Evolutionary conservation across 2,329 filamentous ascomycete species (phyloP), one percentile per base, ranked within the genome.

Genomic region (Teratosphaeria epicoccoides): DNA sequence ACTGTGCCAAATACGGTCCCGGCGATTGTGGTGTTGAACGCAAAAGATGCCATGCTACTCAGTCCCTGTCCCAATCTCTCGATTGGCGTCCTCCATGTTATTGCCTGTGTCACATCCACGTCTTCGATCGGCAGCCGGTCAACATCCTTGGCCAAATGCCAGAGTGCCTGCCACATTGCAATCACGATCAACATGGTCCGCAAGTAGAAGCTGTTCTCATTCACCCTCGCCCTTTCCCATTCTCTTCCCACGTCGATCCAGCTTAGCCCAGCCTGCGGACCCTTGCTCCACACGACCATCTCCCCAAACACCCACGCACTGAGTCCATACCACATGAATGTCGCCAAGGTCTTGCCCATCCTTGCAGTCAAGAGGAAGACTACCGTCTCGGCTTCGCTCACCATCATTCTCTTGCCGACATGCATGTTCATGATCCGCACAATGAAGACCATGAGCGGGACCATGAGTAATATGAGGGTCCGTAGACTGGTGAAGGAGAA

Each of bases 131-230:
- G 62, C 48, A 94, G 73, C 37, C 77, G 78, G 66, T 95, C 89
- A 56, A 83, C 81, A 64, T 95, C 89, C 49, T 72, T 73, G 64
- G 78, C 81, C 14, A 95, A 73, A 65, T 96, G 90, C 26, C 78
- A 63, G 10, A 77, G 62, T 1, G 85, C 81, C 67, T 95, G 87
- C n/a, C 77, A 70, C 9, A 86, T 53, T 3, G 86, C 87, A 43
- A 93, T 76, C 0, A 83, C 68, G 2, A 83, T 64, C 58, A 93
- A 80, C 62, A 86, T 82, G 54, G 78, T 80, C 28, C 87, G 82
- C 48, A 95, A 74, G 65, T 89, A 93, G 24, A 97, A 78, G 0
- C 88, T 84, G 57, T 86, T 81, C 73, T 97, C 91, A 66, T 97
- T 97, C 53, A 96, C 71, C 49, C 82, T 78, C 20, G 85, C 78